Percentiles rank a stretch among this genome's conserved stretches.
Evolutionary conservation across 495 filamentous ascomycete genomes (phyloP).

Genomic region (Penicillium longicatenatum): DNA sequence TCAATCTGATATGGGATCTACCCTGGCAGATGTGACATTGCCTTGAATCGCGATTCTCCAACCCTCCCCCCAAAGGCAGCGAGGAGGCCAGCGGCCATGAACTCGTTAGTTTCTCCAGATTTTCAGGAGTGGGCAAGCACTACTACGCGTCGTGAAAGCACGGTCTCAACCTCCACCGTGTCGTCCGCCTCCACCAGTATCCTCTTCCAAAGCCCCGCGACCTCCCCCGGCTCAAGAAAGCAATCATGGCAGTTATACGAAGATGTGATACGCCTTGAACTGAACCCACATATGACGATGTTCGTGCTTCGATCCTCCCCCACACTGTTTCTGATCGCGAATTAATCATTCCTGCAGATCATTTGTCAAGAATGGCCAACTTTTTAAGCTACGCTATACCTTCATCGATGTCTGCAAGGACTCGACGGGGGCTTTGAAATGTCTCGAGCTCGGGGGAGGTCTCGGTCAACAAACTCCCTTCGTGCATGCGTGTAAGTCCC

Average conservation of each 20-base stretch:
- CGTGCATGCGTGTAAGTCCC: slow-evolving; percentile 43
- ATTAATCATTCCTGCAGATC: slow-evolving; percentile 28
- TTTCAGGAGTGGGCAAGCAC: slow-evolving; percentile 41
- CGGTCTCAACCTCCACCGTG: slow-evolving; percentile 41
- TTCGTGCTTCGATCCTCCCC: slow-evolving; percentile 18
- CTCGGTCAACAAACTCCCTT: slow-evolving; percentile 44
- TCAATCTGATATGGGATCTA: slow-evolving; percentile 17
- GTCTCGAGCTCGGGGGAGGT: slow-evolving; percentile 43
- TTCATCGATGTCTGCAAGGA: slow-evolving; percentile 49
- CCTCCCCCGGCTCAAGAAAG: slow-evolving; percentile 39
- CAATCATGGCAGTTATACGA: slow-evolving; percentile 38
- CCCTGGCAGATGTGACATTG: slow-evolving; percentile 2
- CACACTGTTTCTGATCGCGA: not conserved
- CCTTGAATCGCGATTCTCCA: slow-evolving; percentile 6
- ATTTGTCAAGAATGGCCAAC: slow-evolving; percentile 40
- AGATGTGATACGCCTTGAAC: slow-evolving; percentile 38
- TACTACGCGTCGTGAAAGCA: slow-evolving; percentile 37
- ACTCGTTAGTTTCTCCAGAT: slow-evolving; percentile 26
- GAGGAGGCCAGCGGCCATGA: slow-evolving; percentile 26
- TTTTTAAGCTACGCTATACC: slow-evolving; percentile 47
- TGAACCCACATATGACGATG: slow-evolving; percentile 45
- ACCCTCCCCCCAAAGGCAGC: too few species aligned
- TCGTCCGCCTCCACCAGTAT: slow-evolving; percentile 42
- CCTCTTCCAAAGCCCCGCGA: slow-evolving; percentile 35
- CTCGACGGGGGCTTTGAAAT: slow-evolving; percentile 38